Evolutionary conservation across 805 yeast species (phyloP).

Genomic region (baker's yeast (Saccharomyces cerevisiae)): DNA sequence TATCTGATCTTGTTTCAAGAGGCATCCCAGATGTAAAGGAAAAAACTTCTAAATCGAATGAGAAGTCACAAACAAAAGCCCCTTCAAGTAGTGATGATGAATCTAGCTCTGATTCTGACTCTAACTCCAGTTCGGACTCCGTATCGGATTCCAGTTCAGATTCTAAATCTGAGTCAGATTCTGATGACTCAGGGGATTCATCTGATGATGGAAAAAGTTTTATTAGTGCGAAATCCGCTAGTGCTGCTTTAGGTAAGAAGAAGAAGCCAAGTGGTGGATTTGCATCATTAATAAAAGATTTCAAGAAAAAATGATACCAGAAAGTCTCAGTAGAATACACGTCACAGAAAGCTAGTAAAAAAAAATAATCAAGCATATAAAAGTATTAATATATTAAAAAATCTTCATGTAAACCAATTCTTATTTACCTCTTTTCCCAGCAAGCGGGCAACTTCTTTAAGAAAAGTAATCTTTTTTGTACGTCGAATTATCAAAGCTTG

Average conservation of each 20-base stretch:
- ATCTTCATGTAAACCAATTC: background rate
- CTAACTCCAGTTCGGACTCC: slow-evolving; percentile 13
- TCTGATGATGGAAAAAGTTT: slow-evolving; percentile 29
- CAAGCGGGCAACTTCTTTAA: background rate
- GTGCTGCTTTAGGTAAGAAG: slow-evolving; percentile 33
- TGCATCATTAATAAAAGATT: slow-evolving; percentile 42
- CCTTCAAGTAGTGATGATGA: slow-evolving; percentile 6
- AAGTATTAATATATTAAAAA: background rate
- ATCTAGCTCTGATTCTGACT: slow-evolving; percentile 11
- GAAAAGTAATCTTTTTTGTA: background rate
- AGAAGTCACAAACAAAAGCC: background rate
- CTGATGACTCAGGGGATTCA: slow-evolving; percentile 15
- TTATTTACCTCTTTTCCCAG: background rate
- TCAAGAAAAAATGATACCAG: slow-evolving; percentile 19
- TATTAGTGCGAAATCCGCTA: slow-evolving; percentile 40
- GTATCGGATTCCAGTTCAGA: slow-evolving; percentile 16
- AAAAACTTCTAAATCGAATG: slow-evolving; percentile 16
- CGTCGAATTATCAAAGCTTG: background rate
- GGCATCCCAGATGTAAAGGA: slow-evolving; percentile 66
- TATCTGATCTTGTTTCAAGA: slow-evolving; percentile 51
- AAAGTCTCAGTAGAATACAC: background rate
- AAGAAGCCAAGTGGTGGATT: slow-evolving; percentile 35
- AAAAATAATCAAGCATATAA: background rate
- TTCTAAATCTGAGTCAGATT: slow-evolving; percentile 3
- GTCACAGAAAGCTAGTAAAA: background rate